Evolutionary conservation across 2,329 filamentous ascomycete genomes (phyloP).

Genomic region (Alternaria rosae): DNA sequence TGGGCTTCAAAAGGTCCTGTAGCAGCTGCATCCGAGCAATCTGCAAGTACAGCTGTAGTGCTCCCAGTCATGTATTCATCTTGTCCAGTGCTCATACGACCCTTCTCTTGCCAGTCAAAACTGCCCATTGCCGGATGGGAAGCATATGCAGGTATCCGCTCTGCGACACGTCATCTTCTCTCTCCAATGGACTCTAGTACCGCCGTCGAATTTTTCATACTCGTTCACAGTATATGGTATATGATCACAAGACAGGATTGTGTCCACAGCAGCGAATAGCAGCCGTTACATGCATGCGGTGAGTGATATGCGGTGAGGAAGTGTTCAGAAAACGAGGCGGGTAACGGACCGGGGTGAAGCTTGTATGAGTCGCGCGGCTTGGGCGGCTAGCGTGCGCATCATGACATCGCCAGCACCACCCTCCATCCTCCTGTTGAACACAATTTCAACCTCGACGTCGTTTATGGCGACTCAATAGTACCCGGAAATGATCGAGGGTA

Average conservation of each 20-base stretch:
- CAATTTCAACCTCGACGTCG: conserved; percentile 10
- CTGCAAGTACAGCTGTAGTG: neutral
- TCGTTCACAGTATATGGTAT: neutral
- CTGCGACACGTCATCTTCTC: neutral
- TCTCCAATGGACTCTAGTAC: neutral
- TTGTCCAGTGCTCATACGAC: neutral
- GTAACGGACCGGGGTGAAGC: neutral
- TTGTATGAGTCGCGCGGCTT: conserved; percentile 1
- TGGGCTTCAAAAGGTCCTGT: neutral
- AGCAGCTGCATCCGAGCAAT: neutral
- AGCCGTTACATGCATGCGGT: neutral
- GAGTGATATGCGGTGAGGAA: neutral
- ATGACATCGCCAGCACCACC: conserved; percentile 14
- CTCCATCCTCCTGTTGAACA: conserved; percentile 9
- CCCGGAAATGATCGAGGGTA: conserved; percentile 30
- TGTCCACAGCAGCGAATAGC: neutral
- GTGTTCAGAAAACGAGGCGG: neutral
- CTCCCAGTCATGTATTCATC: neutral
- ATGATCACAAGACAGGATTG: neutral
- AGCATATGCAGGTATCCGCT: neutral
- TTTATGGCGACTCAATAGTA: conserved; percentile 19
- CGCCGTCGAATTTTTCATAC: neutral
- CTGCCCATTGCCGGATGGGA: neutral
- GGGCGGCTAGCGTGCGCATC: conserved; percentile 15
- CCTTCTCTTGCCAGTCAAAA: neutral